Percentiles rank a stretch among this genome's conserved stretches.
Evolutionary conservation across 2,329 filamentous ascomycete species (phyloP).

Genomic region (Xylaria sp.): DNA sequence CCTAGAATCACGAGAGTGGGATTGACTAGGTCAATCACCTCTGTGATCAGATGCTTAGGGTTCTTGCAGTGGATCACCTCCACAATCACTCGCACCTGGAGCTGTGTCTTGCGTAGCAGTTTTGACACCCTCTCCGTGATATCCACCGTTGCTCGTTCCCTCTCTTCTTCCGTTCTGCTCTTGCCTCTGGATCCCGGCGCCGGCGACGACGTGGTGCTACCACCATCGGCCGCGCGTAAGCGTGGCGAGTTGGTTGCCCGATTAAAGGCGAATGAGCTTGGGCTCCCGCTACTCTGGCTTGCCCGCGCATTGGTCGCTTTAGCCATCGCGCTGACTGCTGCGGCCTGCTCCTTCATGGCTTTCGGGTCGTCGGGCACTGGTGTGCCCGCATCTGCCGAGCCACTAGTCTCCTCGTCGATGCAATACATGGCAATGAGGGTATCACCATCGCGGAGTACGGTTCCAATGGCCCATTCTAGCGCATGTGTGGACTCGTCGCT

Average conservation of each 20-base stretch:
- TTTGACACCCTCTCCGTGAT: conserved; percentile 87
- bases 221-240: conserved; percentile 45
- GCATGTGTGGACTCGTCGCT: conserved; percentile 95
- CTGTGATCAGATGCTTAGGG: conserved; percentile 92
- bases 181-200: conserved; percentile 57
- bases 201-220: conserved; percentile 49
- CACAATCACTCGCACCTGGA: conserved; percentile 91
- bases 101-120: conserved; percentile 83
- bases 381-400: conserved; percentile 54
- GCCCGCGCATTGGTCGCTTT: conserved; percentile 36
- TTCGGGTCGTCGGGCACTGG: conserved; percentile 74
- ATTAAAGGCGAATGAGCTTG: conserved; percentile 37
- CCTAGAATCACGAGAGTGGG: conserved; percentile 94
- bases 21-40: conserved; percentile 92
- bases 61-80: conserved; percentile 99
- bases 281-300: conserved; percentile 33
- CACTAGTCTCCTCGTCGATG: conserved; percentile 81
- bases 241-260: conserved; percentile 43
- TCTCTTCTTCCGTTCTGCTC: conserved; percentile 74
- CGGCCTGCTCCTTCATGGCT: conserved; percentile 76
- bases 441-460: conserved; percentile 90
- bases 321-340: conserved; percentile 69
- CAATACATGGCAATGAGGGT: conserved; percentile 93
- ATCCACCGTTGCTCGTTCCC: conserved; percentile 78
- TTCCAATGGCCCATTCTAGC: conserved; percentile 96